Evolutionary conservation across 2,329 filamentous ascomycete genomes (phyloP), one percentile per base, ranked within the genome.

Genomic region (Cladosporium colombiae): DNA sequence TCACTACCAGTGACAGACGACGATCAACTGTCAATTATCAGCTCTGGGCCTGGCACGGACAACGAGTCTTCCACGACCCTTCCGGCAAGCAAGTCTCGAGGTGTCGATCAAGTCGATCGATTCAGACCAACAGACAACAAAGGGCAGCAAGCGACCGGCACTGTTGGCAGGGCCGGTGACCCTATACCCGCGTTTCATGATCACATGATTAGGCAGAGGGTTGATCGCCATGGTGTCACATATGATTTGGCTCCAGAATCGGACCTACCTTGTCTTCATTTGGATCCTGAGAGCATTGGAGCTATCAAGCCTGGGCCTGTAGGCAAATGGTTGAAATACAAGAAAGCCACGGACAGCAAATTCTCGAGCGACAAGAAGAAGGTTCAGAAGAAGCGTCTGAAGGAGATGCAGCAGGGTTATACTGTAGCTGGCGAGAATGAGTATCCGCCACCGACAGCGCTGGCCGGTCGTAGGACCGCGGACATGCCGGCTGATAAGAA

Each of bases 191-290:
- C 84, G 0, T 98, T 97, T 77, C 84, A 87, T 62, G 83, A 90
- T 67, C 89, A 96, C 76, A 97, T 98, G 93, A 93, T 99, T 68
- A 89, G 95, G 10, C 93, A 99, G 76, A 84, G 90, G 31, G 89
- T 98, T 23, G 91, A 91, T 67, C 84, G 90, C 1, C 88, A 94
- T 74, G 95, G 95, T 5, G 83, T 85, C 14, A 88, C 93, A 25
- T 88, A 89, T 66, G 84, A 87, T 0, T 82, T 99, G 5, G 83
- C 86, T 0, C 83, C 88, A 0, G 83, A 87, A 23, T 80, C 84
- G 0, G 86, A 91, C 3, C 82, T 97, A 0, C 83, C 86, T 0
- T 84, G 91, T 70, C 69, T 97, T 78, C 79, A 88, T 71, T 79
- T 96, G 23, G 79, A 86, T 0, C 81, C 84, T 1, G 81, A 84